Evolutionary conservation across 163 green algal genomes (phyloP).

Genomic region (Chlorella variabilis): DNA sequence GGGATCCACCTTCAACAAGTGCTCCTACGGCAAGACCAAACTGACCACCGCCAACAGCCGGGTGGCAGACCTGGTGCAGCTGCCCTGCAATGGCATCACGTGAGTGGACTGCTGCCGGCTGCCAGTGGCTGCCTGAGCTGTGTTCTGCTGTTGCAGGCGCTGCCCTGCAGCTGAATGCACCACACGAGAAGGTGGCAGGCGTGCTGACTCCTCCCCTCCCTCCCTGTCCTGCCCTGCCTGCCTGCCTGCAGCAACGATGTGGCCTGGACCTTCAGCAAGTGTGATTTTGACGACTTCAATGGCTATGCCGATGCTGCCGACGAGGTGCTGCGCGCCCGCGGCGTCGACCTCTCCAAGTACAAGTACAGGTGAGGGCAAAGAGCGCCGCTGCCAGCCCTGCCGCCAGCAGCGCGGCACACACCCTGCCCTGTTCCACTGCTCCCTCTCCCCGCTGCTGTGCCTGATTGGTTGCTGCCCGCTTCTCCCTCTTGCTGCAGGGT

Average conservation of each 20-base stretch:
- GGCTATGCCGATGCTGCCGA: constrained; percentile 25
- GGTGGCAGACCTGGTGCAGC: constrained; percentile 1
- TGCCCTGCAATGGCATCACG: constrained; percentile 21
- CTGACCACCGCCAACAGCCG: constrained; percentile 3
- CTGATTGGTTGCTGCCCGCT: background rate
- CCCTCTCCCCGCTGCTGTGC: background rate
- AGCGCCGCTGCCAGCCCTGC: too few species aligned
- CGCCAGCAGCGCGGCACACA: background rate
- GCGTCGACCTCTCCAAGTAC: constrained; percentile 3
- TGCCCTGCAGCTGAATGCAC: too few species aligned
- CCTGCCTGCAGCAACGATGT: background rate
- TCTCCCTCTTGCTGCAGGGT: constrained; percentile 1
- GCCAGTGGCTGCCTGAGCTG: too few species aligned
- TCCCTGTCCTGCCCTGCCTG: background rate
- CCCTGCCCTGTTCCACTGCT: background rate
- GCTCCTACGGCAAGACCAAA: background rate
- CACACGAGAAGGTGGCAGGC: too few species aligned
- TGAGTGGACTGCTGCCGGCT: background rate
- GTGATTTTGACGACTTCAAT: constrained; percentile 22
- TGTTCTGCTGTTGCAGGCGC: too few species aligned
- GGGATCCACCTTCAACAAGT: constrained; percentile 22
- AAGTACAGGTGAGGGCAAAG: constrained; percentile 19
- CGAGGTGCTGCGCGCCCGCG: background rate
- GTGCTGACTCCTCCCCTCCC: too few species aligned
- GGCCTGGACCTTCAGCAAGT: constrained; percentile 13